Evolutionary conservation across 2,329 filamentous ascomycete genomes (phyloP).

Genomic region (Hypocrella siamensis): DNA sequence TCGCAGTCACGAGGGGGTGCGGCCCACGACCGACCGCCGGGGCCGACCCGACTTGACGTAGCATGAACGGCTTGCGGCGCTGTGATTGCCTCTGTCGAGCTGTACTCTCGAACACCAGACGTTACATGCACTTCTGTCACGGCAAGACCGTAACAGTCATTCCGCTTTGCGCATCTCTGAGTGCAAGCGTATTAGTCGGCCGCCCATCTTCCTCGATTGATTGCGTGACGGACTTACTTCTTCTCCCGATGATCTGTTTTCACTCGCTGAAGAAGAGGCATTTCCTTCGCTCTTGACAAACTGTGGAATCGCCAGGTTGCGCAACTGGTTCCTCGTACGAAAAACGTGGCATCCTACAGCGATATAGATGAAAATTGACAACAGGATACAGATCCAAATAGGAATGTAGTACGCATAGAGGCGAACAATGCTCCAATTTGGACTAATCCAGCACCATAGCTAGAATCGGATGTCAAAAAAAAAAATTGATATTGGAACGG

Average conservation of each 20-base stretch:
- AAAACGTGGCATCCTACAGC: conserved; percentile 44
- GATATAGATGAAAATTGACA: conserved; percentile 38
- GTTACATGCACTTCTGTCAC: conserved; percentile 34
- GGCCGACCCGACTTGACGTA: conserved; percentile 1
- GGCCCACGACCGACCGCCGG: conserved; percentile 10
- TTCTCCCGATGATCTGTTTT: conserved; percentile 16
- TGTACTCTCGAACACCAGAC: conserved; percentile 9
- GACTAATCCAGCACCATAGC: conserved; percentile 47
- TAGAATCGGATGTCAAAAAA: conserved; percentile 9
- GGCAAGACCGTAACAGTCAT: conserved; percentile 27
- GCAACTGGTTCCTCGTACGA: conserved; percentile 38
- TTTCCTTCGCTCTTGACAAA: conserved; percentile 9
- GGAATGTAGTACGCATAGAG: conserved; percentile 46
- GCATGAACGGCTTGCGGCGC: conserved; percentile 6
- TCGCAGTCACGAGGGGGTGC: conserved; percentile 6
- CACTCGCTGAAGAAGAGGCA: conserved; percentile 10
- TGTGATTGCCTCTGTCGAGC: conserved; percentile 1
- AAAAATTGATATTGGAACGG: neutral
- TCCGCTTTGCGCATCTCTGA: conserved; percentile 12
- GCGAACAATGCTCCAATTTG: conserved; percentile 35
- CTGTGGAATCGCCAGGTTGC: conserved; percentile 22
- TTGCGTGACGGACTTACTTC: conserved; percentile 15
- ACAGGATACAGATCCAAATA: conserved; percentile 41
- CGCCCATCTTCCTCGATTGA: too few relatives aligned
- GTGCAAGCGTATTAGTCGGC: too few relatives aligned